Conservation (phyloP, 2,329 filamentous ascomycete species). For the Beauveria scarabaeidicola region DNA sequence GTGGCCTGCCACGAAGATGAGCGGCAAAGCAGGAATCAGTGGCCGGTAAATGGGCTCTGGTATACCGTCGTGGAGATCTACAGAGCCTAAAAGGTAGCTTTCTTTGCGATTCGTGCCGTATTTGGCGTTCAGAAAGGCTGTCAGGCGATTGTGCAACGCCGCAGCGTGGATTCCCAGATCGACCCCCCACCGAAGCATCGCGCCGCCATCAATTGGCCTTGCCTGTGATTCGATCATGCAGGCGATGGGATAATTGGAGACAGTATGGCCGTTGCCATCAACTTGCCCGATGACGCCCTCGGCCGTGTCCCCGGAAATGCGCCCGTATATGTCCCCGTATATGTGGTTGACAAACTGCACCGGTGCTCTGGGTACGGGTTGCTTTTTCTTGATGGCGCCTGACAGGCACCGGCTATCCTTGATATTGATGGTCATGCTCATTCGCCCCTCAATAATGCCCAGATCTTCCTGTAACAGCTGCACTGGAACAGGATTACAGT, state of each 20-base stretch:
- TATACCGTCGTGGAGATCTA: background rate
- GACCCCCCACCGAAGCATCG: background rate
- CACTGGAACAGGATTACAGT: background rate
- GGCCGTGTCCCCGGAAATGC: too few relatives aligned
- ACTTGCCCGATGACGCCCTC: too few relatives aligned
- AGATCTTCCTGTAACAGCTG: background rate
- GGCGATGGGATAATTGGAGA: background rate
- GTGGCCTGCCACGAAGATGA: background rate
- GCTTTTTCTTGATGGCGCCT: background rate
- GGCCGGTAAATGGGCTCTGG: background rate
- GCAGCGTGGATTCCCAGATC: background rate
- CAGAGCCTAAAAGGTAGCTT: too few relatives aligned
- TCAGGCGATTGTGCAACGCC: background rate
- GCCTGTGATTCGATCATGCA: background rate
- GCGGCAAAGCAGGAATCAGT: background rate
- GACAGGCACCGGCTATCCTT: background rate
- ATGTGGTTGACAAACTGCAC: background rate
- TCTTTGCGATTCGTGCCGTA: background rate
- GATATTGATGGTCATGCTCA: background rate
- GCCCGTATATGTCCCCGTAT: too few relatives aligned
- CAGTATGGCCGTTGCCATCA: background rate
- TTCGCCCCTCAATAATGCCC: background rate
- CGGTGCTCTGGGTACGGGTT: background rate
- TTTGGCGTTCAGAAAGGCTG: background rate
- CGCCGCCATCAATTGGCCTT: background rate